Evolutionary conservation across 1,139 yeast species (phyloP), one percentile per base, ranked within the genome.

Genomic region (Wickerhamomyces sp.): DNA sequence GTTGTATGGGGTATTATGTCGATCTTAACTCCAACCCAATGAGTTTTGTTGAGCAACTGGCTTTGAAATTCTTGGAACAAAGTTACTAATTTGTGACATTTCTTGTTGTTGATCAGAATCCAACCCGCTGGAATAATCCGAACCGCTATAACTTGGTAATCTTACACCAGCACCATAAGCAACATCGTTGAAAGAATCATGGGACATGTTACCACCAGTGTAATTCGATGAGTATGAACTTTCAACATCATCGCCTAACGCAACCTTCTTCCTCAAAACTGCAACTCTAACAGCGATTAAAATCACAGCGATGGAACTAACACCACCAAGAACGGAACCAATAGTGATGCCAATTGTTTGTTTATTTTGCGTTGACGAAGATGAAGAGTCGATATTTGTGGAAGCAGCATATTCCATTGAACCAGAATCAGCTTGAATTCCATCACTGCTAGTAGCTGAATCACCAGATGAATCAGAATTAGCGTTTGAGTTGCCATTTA

Each of bases 311-410:
- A 80, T 62, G 56, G 79, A 81, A 18, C 71, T 55, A 6, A 70
- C 63, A 38, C 79, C 74, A 36, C 89, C 91, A 19, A 73, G 72
- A 17, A 79, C 75, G n/a, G 84, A 75, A 38, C 88, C 88, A 32
- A 80, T 63, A 19, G 53, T 47, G 30, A 51, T 43, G 28, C 52
- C 52, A 18, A 43, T 46, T n/a, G 45, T 42, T 33, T 36, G 42
- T 21, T 37, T 43, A 21, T 35, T 38, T 7, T 23, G 22, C 5
- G 20, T 24, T 10, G 36, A 16, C 12, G 37, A 13, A 26, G 34
- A 21, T 4, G 34, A 6, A 13, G 21, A 19, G 2, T 28, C 31
- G 5, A 33, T 8, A 13, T 26, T 8, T 6, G 35, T 28, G 2
- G 35, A 32, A 6, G 51, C 37, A n/a, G 56, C 46, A 23, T 50